Base-by-base conservation (phyloP, 1,284 basidiomycete genomes). In the Puccinia hordei region DNA sequence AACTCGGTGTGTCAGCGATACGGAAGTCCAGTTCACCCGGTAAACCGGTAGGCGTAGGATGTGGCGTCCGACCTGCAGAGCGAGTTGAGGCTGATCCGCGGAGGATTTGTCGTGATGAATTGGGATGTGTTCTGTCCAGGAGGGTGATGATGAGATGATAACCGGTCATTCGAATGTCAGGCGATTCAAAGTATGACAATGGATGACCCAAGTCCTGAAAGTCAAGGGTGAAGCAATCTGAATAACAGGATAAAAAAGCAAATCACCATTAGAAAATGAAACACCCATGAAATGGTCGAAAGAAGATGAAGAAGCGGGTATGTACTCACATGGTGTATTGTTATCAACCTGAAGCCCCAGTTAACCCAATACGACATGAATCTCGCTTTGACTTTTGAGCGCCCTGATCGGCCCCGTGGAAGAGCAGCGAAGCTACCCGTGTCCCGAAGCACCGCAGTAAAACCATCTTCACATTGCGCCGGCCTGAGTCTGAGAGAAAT, bases 111-210 rank as follows among this genome's bases (percentile, higher is more conserved):
- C 76, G 46, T 24, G 76, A 78, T 41, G 66, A 69, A 61, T 78
- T 78, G 19, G 76, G 76, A 19, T 49, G 49, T 19, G 63, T 38
- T 55, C 66, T 66, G 53, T 78, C 76, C 24, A 78, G 76, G 17
- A 78, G 33, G 1, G 65, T 78, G 65, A 78, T 78, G 63, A 68
- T 41, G 35, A 78, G 63, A 71, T 78, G 76, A 78, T 78, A 78
- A 49, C 63, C 76, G 30, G 76, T 59, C 76, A 78, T 78, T 57
- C 53, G 71, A 73, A 44, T 55, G 41, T 27, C 24, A 33, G 30
- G 13, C 49, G 46, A 69, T 22, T 49, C 41, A 49, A 41, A 41
- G 38, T 4, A 41, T 41, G 12, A 4, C 38, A 41, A 41, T 66
- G 63, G 63, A 38, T 38, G 63, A 44, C 41, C 63, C 10, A 57